Percentiles rank a stretch among this genome's conserved stretches.
These are phyloP conservation scores for Pythium dissotocum DNA, from an alignment of 352 stramenopile species.

Conservation along the genomic window DNA sequence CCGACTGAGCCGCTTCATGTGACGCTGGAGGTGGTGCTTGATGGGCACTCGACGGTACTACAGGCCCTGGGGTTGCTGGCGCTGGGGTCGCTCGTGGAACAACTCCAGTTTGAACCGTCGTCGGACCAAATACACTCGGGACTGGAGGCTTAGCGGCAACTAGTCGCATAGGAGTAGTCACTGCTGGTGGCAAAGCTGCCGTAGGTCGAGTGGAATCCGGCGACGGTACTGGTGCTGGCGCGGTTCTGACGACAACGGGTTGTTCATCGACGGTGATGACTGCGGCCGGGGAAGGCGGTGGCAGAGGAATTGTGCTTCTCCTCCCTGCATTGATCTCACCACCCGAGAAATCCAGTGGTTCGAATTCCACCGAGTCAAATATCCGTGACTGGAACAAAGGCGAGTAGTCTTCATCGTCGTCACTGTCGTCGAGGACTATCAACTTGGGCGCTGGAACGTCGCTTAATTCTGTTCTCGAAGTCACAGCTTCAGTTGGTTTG, in stretches of 20 bases:
- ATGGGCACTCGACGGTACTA: neutral
- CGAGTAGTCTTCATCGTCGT: constrained; percentile 12
- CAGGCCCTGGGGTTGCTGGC: neutral
- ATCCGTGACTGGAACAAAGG: constrained; percentile 37
- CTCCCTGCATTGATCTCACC: constrained; percentile 44
- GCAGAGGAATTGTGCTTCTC: neutral
- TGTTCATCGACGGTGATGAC: neutral
- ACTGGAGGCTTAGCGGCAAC: neutral
- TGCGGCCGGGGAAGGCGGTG: neutral
- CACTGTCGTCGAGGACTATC: constrained; percentile 25
- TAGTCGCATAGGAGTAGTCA: neutral
- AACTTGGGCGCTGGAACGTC: neutral
- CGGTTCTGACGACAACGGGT: neutral
- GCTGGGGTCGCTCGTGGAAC: neutral
- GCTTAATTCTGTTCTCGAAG: neutral
- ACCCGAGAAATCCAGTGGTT: constrained; percentile 45
- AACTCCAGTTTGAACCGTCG: neutral
- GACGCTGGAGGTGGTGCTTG: neutral
- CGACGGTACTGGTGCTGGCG: neutral
- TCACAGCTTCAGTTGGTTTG: neutral
- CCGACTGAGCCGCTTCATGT: neutral
- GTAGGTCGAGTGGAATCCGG: neutral
- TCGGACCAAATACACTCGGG: neutral
- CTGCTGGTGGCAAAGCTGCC: neutral
- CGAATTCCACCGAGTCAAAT: constrained; percentile 45